Conservation (phyloP, 306 rosid genomes). For the Cucumis cinereus region DNA sequence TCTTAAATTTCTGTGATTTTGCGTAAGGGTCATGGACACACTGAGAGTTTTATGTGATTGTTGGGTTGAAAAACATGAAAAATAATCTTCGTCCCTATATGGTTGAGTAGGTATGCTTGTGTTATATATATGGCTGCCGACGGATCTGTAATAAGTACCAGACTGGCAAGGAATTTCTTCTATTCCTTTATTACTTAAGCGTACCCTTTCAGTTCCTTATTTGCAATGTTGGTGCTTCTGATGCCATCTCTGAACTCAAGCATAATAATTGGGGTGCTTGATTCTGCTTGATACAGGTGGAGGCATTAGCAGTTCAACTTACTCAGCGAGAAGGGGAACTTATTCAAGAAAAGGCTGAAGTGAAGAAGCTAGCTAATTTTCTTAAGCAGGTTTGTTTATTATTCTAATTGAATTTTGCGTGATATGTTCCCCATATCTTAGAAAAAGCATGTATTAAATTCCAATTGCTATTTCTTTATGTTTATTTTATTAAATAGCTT, state of each 20-base stretch:
- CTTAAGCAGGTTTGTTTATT: constrained; percentile 71
- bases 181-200: neutral
- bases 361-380: constrained; percentile 85
- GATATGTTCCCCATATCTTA: neutral
- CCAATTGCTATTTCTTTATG: neutral
- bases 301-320: constrained; percentile 84
- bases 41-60: neutral
- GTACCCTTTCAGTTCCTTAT: neutral
- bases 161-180: neutral
- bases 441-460: neutral
- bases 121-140: neutral
- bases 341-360: constrained; percentile 88
- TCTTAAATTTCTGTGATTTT: neutral
- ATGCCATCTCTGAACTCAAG: neutral
- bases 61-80: neutral
- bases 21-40: neutral
- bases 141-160: neutral
- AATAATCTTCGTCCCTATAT: neutral
- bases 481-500: neutral
- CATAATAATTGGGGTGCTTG: constrained; percentile 2
- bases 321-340: constrained; percentile 61
- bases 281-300: constrained; percentile 27
- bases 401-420: neutral
- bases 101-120: neutral
- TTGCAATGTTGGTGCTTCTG: neutral